phyloP scores from a whole-genome alignment of 306 rosid genomes.

The Casuarina equisetifolia region DNA sequence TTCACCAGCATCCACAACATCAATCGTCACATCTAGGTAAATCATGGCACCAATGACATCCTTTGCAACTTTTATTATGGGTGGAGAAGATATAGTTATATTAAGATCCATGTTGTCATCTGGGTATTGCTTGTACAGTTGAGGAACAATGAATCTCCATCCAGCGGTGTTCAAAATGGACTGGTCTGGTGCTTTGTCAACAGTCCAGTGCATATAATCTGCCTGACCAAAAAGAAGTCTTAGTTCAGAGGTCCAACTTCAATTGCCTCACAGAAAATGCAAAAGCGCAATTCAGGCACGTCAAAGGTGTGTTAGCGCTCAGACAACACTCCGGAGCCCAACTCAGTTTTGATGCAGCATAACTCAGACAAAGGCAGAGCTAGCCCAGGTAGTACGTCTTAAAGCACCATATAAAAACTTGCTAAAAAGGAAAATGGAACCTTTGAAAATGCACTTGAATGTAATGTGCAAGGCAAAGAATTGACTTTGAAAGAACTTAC shows the following conservation, averaged over 20 bases:
- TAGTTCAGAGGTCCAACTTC: slow-evolving; percentile 6
- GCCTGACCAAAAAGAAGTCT: slow-evolving; percentile 30
- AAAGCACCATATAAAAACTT: not conserved
- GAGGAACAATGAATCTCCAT: slow-evolving; percentile 83
- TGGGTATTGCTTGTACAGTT: slow-evolving; percentile 72
- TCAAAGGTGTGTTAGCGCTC: not conserved
- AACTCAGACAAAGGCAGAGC: slow-evolving; percentile 1
- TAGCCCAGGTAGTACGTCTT: not conserved
- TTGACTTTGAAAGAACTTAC: slow-evolving; percentile 46
- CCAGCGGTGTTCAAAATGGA: slow-evolving; percentile 61
- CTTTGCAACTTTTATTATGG: slow-evolving; percentile 45
- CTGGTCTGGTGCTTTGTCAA: slow-evolving; percentile 56
- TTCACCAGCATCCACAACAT: slow-evolving; percentile 55
- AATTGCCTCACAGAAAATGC: not conserved
- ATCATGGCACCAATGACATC: slow-evolving; percentile 40
- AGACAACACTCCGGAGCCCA: not conserved
- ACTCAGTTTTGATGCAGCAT: not conserved
- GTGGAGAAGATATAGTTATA: slow-evolving; percentile 64
- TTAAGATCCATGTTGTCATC: slow-evolving; percentile 65
- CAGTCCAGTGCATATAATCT: slow-evolving; percentile 57
- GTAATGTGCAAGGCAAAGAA: slow-evolving; percentile 3
- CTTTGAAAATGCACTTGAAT: not conserved
- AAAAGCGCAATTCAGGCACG: not conserved
- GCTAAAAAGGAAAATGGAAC: not conserved
- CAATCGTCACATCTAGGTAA: slow-evolving; percentile 51